Evolutionary conservation across 441 rosid species (phyloP).

Genomic region (Flueggea neowawraea): DNA sequence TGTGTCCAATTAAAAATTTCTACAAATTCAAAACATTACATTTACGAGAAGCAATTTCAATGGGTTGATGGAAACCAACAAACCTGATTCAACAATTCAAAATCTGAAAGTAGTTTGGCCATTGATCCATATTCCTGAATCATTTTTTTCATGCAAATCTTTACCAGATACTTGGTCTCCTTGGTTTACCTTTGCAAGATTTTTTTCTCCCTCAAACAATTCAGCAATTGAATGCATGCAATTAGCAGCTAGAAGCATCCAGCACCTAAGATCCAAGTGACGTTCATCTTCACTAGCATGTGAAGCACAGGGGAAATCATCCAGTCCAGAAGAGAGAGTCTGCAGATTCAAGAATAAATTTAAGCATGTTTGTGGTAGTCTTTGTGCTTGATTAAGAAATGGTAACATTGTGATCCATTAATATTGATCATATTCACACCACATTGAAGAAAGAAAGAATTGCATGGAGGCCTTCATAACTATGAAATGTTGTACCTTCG

Average conservation of each 20-base stretch:
- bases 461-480: conserved; percentile 1
- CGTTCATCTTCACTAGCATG: conserved; percentile 94
- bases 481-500: conserved; percentile 59
- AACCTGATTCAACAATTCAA: conserved; percentile 83
- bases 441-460: neutral
- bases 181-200: conserved; percentile 46
- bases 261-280: conserved; percentile 98
- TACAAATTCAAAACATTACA: neutral
- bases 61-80: conserved; percentile 12
- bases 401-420: neutral
- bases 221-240: conserved; percentile 77
- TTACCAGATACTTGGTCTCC: conserved; percentile 1
- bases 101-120: conserved; percentile 77
- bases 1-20: neutral
- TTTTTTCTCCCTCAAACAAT: conserved; percentile 46
- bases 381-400: neutral
- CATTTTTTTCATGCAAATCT: neutral
- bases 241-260: conserved; percentile 99
- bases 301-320: conserved; percentile 99
- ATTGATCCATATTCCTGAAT: conserved; percentile 77
- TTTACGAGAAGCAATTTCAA: neutral
- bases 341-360: conserved; percentile 36
- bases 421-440: no score
- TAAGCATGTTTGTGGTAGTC: conserved; percentile 10
- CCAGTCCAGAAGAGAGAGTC: conserved; percentile 95